Conservation (phyloP, 2,329 filamentous ascomycete genomes). For the Aspergillus fumigatiaffinis region DNA sequence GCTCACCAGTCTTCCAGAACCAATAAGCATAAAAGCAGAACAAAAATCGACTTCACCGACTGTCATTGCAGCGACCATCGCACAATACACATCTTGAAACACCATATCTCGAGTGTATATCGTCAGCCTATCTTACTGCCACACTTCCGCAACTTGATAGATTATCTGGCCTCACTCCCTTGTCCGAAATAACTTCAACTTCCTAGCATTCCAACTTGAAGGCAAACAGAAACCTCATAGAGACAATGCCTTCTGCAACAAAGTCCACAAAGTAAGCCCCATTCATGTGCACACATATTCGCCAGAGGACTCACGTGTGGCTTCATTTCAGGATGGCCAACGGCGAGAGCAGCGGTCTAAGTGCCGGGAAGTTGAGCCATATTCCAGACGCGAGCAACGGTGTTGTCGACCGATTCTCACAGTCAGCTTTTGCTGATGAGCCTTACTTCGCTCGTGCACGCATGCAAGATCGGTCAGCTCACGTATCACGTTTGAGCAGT, state of each 20-base stretch:
- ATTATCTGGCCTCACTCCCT: neutral
- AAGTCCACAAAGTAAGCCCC: conserved; percentile 12
- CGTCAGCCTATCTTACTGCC: neutral
- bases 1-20: neutral
- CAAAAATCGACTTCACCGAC: neutral
- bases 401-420: conserved; percentile 24
- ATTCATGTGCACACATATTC: neutral
- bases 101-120: neutral
- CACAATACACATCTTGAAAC: neutral
- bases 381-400: conserved; percentile 21
- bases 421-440: conserved; percentile 24
- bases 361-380: conserved; percentile 24
- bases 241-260: conserved; percentile 1
- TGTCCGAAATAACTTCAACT: neutral
- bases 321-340: conserved; percentile 15
- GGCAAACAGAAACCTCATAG: neutral
- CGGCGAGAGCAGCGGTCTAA: conserved; percentile 22
- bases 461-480: conserved; percentile 28
- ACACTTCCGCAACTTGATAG: neutral
- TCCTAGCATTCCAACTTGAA: neutral
- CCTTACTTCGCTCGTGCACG: conserved; percentile 31
- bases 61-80: neutral
- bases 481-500: conserved; percentile 26
- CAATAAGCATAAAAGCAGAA: neutral
- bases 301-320: conserved; percentile 1